These are phyloP conservation scores for Sporodiniella umbellata DNA, from an alignment of 371 early-diverging fungal species.

Conservation along the genomic window DNA sequence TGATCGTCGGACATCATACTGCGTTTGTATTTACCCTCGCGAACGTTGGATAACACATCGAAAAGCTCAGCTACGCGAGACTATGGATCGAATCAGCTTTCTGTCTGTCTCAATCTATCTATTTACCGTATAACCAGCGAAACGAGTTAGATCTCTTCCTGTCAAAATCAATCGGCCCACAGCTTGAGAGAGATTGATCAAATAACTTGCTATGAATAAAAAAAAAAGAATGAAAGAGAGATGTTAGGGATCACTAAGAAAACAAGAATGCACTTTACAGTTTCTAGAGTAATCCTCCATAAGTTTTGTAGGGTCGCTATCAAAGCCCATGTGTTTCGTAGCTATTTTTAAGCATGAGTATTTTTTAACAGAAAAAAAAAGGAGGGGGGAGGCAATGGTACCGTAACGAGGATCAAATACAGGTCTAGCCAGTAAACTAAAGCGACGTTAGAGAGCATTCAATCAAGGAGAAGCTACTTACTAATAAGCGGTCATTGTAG, in stretches of 20 bases:
- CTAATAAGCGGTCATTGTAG: slow-evolving; percentile 86
- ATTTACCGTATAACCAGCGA: slow-evolving; percentile 67
- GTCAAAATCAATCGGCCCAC: slow-evolving; percentile 82
- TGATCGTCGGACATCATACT: slow-evolving; percentile 56
- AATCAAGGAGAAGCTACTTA: no score
- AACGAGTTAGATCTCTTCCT: slow-evolving; percentile 78
- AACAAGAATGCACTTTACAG: no score
- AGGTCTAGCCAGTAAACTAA: slow-evolving; percentile 76
- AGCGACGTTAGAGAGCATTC: no score
- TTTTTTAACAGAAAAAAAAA: no score
- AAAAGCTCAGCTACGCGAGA: slow-evolving; percentile 78
- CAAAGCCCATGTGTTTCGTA: slow-evolving; percentile 56
- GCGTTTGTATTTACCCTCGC: slow-evolving; percentile 61
- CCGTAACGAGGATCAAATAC: slow-evolving; percentile 71
- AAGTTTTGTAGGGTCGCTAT: slow-evolving; percentile 72
- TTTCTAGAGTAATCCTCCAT: slow-evolving; percentile 87
- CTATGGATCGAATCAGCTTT: slow-evolving; percentile 7
- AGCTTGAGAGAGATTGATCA: slow-evolving; percentile 85
- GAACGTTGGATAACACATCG: slow-evolving; percentile 69
- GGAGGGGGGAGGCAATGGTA: no score
- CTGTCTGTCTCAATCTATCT: not conserved
- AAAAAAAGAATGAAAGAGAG: not conserved
- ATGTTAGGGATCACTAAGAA: not conserved
- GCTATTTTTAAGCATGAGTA: slow-evolving; percentile 25
- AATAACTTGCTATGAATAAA: slow-evolving; percentile 60